phyloP scores from a whole-genome alignment of 2,329 filamentous ascomycete species.

The Sporothrix sp. region DNA sequence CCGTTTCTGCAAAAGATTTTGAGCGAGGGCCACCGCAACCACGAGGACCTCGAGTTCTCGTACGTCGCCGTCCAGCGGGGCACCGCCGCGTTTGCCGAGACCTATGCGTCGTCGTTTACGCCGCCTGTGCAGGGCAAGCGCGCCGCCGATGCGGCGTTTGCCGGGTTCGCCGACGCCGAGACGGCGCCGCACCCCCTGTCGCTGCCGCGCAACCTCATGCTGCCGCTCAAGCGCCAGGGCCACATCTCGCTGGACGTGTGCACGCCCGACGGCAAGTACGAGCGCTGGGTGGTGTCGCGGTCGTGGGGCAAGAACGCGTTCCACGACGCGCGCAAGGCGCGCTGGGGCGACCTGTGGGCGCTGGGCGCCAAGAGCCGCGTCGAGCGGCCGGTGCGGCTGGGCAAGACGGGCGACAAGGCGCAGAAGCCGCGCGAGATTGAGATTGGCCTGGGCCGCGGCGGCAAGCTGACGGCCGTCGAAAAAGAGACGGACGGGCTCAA shows the following conservation, averaged over 20 bases:
- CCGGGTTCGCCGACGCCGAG: conserved; percentile 49
- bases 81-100: too few species aligned
- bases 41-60: conserved; percentile 85
- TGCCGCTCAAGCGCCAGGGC: conserved; percentile 76
- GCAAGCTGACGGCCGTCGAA: neutral
- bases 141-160: conserved; percentile 60
- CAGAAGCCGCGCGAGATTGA: neutral
- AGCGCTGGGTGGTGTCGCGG: conserved; percentile 87
- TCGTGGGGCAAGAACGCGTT: conserved; percentile 75
- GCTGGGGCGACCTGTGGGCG: conserved; percentile 93
- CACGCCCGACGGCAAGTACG: conserved; percentile 72
- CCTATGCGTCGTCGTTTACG: conserved; percentile 31
- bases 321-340: conserved; percentile 80
- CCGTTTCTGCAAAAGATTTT: conserved; percentile 70
- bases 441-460: neutral
- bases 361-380: conserved; percentile 83
- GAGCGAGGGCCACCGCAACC: conserved; percentile 59
- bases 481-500: neutral
- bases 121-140: conserved; percentile 37
- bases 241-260: conserved; percentile 88
- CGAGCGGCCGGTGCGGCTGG: conserved; percentile 46
- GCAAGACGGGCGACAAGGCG: neutral
- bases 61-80: conserved; percentile 82
- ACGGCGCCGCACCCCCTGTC: conserved; percentile 45
- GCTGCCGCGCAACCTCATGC: conserved; percentile 68